Base-by-base conservation (phyloP, 2,329 filamentous ascomycete species). In the Beauveria bassiana region DNA sequence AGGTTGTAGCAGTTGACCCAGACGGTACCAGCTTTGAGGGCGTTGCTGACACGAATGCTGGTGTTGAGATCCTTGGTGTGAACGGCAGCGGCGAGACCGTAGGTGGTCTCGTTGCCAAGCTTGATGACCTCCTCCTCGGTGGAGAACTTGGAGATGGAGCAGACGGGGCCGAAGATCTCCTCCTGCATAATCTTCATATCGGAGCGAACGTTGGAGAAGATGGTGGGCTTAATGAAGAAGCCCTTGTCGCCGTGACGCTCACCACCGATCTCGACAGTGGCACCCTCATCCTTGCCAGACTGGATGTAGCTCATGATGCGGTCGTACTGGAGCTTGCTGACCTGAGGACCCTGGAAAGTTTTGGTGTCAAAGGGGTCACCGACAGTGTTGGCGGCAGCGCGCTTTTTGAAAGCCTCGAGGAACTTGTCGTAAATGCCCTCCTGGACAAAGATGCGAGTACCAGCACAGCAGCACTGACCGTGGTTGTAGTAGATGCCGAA, bases 121-220 rank as follows among this genome's bases (percentile, higher is more conserved):
- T 79, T 77, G 77, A 93, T 86, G 65, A 84, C 89, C 58, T 95
- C 90, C 26, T 86, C 89, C 77, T 89, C 86, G 70, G 81, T 85
- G 78, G 86, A 87, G 82, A 95, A 93, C 79, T 92, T 93, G 78
- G 87, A 82, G 68, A 93, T 86, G 68, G 87, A 82, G 79, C 86
- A 88, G 65, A 95, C 90, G 62, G 90, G 90, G 65, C 90, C 90
- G 73, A 95, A 95, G 75, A 95, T 93, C 78, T 95, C 90, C 78
- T 93, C 89, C 75, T 90, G 83, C 77, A 90, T 86, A 71, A 95
- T 93, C 83, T 89, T 91, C 89, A 93, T 93, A 74, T 92, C 83
- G 67, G 85, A 79, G 60, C 78, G 84, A 67, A 93, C 90, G 71
- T 90, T 86, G 75, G 83, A 85, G 81, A 95, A 93, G 78, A 93